phyloP scores from a whole-genome alignment of 2,329 filamentous ascomycete genomes.

The Colletotrichum australisinense region DNA sequence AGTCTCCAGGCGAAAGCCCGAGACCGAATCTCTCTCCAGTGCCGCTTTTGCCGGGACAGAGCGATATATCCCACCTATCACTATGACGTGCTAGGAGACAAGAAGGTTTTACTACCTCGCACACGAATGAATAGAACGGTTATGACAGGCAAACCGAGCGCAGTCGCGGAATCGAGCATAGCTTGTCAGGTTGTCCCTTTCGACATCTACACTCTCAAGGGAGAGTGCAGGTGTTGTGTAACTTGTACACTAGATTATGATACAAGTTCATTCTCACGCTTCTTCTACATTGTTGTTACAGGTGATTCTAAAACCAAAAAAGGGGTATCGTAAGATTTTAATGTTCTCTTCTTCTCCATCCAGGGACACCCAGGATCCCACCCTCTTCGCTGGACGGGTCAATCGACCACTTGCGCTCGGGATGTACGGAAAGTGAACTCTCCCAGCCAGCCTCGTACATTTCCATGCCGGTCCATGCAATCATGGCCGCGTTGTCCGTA shows the following conservation, averaged over 20 bases:
- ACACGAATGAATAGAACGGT: constrained; percentile 16
- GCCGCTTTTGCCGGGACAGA: background rate
- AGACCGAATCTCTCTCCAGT: background rate
- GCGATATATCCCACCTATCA: background rate
- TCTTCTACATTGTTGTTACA: background rate
- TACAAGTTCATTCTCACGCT: constrained; percentile 35
- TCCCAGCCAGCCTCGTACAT: constrained; percentile 87
- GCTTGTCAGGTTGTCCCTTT: constrained; percentile 1
- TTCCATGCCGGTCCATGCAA: constrained; percentile 92
- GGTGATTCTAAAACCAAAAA: background rate
- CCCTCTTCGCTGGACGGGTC: constrained; percentile 70
- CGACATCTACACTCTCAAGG: constrained; percentile 6
- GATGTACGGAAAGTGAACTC: constrained; percentile 69
- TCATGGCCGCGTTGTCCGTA: constrained; percentile 98
- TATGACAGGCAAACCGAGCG: constrained; percentile 6
- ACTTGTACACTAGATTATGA: constrained; percentile 38
- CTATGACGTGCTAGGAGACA: background rate
- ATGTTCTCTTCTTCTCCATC: constrained; percentile 52
- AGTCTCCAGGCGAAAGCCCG: background rate
- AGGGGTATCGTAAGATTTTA: constrained; percentile 24
- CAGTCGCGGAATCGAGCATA: constrained; percentile 1
- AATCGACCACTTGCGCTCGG: constrained; percentile 79
- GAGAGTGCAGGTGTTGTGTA: constrained; percentile 28
- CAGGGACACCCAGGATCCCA: constrained; percentile 73
- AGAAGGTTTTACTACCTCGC: constrained; percentile 6